These are phyloP conservation scores for Lentinula guzmanii DNA, from an alignment of 768 basidiomycete species.

Conservation along the genomic window DNA sequence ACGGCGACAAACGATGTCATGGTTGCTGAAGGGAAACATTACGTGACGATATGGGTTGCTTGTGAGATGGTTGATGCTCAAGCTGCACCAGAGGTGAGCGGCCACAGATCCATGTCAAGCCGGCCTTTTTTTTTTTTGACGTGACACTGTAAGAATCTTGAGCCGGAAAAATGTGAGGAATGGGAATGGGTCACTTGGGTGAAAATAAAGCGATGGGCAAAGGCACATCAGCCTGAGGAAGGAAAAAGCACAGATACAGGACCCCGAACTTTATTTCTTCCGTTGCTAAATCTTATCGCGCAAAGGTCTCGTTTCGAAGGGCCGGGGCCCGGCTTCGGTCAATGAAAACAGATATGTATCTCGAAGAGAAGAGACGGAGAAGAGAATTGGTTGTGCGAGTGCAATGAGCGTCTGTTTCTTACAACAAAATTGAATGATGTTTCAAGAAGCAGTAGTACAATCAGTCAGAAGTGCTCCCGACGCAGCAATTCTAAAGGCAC, in stretches of 20 bases:
- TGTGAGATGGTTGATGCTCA: neutral
- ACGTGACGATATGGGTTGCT: neutral
- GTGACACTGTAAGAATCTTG: neutral
- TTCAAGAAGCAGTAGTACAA: too few species aligned
- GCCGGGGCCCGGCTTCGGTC: neutral
- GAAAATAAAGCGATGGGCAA: neutral
- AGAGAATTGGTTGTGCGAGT: too few species aligned
- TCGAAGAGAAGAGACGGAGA: too few species aligned
- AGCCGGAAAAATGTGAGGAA: neutral
- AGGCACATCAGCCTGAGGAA: neutral
- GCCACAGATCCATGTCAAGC: neutral
- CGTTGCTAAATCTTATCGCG: neutral
- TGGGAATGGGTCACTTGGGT: constrained; percentile 5
- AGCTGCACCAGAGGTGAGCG: neutral
- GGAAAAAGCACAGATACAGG: neutral
- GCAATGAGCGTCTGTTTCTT: too few species aligned
- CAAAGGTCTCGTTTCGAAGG: neutral
- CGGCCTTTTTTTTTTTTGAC: neutral
- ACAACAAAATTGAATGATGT: too few species aligned
- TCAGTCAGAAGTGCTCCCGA: neutral
- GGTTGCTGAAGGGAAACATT: neutral
- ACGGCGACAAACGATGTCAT: constrained; percentile 3
- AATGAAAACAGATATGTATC: too few species aligned
- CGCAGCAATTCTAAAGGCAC: neutral
- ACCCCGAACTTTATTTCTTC: neutral